These are phyloP conservation scores for Ceratocystiopsis sp. DNA, from an alignment of 2,329 filamentous ascomycete genomes.

Conservation along the genomic window DNA sequence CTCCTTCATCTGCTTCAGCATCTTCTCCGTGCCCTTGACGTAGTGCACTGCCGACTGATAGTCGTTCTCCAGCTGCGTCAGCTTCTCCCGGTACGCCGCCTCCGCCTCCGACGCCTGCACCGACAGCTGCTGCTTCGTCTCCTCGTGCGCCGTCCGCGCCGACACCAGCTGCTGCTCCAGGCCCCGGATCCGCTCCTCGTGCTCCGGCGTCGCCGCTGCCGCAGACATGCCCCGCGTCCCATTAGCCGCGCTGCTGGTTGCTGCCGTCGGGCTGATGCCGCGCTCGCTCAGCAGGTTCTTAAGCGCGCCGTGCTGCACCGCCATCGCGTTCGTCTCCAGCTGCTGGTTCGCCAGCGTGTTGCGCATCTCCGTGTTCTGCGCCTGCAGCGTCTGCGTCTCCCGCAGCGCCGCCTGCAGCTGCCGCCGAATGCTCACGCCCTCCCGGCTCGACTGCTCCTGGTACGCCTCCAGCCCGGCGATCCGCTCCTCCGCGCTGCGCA, in stretches of 20 bases:
- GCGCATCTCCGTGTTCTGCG: conserved; percentile 66
- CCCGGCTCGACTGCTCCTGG: conserved; percentile 89
- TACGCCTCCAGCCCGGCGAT: conserved; percentile 94
- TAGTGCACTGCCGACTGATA: conserved; percentile 97
- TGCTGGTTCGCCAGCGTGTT: conserved; percentile 72
- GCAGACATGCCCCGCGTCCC: conserved; percentile 52
- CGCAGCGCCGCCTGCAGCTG: conserved; percentile 74
- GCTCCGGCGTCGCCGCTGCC: conserved; percentile 61
- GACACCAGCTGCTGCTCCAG: conserved; percentile 75
- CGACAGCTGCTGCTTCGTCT: conserved; percentile 63
- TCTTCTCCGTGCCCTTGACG: conserved; percentile 96
- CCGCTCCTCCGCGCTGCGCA: conserved; percentile 84
- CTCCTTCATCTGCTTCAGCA: conserved; percentile 96
- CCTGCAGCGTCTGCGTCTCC: conserved; percentile 67
- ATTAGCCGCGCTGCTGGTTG: no score
- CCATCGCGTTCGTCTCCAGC: conserved; percentile 83
- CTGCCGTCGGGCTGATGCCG: conserved; percentile 54
- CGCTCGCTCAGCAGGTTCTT: conserved; percentile 86
- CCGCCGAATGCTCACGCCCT: conserved; percentile 75
- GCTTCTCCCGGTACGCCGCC: conserved; percentile 75
- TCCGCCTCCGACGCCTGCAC: conserved; percentile 75
- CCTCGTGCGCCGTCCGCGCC: conserved; percentile 65
- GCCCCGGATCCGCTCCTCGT: conserved; percentile 50
- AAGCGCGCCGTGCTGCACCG: conserved; percentile 79
- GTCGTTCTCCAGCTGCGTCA: conserved; percentile 87